Evolutionary conservation across 495 filamentous ascomycete genomes (phyloP).

Genomic region (Penicillium bialowiezense): DNA sequence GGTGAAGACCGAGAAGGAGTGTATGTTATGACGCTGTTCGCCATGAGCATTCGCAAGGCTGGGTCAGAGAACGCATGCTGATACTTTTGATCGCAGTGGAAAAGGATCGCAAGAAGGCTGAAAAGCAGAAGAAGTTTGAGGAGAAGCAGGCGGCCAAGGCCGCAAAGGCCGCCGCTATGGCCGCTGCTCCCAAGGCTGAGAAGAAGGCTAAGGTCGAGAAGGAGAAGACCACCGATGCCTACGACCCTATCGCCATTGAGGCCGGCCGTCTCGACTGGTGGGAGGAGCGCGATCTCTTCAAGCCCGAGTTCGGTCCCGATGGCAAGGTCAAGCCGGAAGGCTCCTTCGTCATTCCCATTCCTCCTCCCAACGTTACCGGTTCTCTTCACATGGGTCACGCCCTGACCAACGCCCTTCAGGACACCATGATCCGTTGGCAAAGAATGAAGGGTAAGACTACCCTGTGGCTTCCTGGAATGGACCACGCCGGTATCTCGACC

Average conservation of each 20-base stretch:
- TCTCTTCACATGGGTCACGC: conserved; percentile 72
- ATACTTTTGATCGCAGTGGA: conserved; percentile 38
- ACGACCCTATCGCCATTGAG: conserved; percentile 57
- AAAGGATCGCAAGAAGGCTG: conserved; percentile 56
- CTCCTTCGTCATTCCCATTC: conserved; percentile 69
- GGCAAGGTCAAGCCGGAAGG: conserved; percentile 66
- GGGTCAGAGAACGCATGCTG: conserved; percentile 10
- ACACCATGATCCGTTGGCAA: conserved; percentile 71
- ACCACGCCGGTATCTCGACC: conserved; percentile 76
- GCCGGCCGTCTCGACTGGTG: conserved; percentile 57
- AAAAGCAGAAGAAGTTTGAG: conserved; percentile 58
- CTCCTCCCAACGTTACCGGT: conserved; percentile 78
- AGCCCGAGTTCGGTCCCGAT: conserved; percentile 64
- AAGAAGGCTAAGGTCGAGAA: conserved; percentile 56
- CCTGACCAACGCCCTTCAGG: conserved; percentile 64
- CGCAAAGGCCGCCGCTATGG: conserved; percentile 40
- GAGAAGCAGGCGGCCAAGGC: conserved; percentile 57
- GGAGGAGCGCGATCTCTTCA: conserved; percentile 66
- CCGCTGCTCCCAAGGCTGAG: conserved; percentile 47
- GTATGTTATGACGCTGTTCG: conserved; percentile 32
- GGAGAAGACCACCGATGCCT: conserved; percentile 53
- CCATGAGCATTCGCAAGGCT: neutral
- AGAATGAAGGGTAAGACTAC: conserved; percentile 65
- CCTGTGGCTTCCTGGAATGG: conserved; percentile 70
- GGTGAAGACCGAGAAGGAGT: conserved; percentile 60